Base-by-base conservation (phyloP, 169 alveolate species). In the Plasmodium chabaudi region DNA sequence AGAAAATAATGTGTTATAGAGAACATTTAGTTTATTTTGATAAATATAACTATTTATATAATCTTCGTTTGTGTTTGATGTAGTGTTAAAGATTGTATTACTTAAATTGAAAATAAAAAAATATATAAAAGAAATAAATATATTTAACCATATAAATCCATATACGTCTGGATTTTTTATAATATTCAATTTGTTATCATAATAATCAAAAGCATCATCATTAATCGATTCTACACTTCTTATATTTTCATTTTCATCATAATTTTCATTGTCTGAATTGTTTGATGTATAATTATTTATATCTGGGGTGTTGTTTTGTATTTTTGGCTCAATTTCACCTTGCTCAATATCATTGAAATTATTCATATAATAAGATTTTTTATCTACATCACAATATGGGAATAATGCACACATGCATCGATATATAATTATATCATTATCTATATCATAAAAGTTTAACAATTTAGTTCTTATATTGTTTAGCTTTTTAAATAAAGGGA, bases 331-430 rank as follows among this genome's bases (percentile, higher is more conserved):
- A 1, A 23, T 7, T 4, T 13, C 47, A 51, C 67, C 53, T 47
- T 57, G 53, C 15, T 82, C 90, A 15, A 82, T 67, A 60, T 82
- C 90, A 46, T 55, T 25, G 15, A 68, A 53, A 72, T 61, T 27
- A 19, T 61, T 61, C 19, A 68, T 19, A 25, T 7, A 68, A 15
- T 82, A 82, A 47, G 53, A 82, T 27, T 27, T 55, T 70, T 56
- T 82, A 10, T 82, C 82, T 23, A 82, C 90, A 21, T 82, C 55
- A 23, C 67, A 64, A 39, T 82, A 82, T 5, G 90, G 90, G 12
- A 82, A 15, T 44, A 82, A 21, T 12, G 90, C 90, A 61, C 90
- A 82, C 90, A 82, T 82, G 23, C 75, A 82, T 47, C 90, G 67
- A 60, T 82, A 82, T 67, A 82, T 82, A n/a, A 82, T 57, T 19